These are phyloP conservation scores for Scedosporium minutisporum DNA, from an alignment of 2,329 filamentous ascomycete genomes.

Conservation along the genomic window DNA sequence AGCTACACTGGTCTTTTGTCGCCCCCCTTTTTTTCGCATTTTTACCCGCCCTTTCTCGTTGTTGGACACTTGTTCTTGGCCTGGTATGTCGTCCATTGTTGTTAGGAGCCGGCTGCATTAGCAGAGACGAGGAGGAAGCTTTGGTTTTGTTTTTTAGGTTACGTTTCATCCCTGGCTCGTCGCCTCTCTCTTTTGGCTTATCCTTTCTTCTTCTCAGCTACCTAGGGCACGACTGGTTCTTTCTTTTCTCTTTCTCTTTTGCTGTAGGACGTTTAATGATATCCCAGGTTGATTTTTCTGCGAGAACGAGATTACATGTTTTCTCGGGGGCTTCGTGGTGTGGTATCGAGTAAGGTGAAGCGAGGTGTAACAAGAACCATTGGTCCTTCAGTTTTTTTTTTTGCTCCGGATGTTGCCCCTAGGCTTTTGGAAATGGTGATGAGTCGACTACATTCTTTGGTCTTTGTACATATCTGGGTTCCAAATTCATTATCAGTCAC, in stretches of 20 bases:
- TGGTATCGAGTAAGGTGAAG: neutral
- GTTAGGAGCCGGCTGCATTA: neutral
- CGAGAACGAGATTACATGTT: neutral
- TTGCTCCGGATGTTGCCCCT: neutral
- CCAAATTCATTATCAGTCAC: too few species aligned
- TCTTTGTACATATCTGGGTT: neutral
- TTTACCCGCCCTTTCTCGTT: too few species aligned
- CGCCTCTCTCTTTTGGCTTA: neutral
- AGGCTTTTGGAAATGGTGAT: neutral
- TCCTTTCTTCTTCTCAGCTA: neutral
- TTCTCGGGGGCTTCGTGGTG: neutral
- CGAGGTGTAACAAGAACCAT: neutral
- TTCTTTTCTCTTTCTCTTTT: neutral
- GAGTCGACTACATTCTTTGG: neutral
- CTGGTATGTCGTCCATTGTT: too few species aligned
- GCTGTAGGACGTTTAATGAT: constrained; percentile 1
- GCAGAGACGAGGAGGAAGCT: neutral
- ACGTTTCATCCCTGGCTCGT: neutral
- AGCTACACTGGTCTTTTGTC: neutral
- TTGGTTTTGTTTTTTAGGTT: neutral
- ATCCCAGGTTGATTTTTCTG: neutral
- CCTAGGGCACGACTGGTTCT: neutral
- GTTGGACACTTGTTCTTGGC: neutral
- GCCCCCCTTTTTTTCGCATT: neutral
- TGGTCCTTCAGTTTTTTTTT: neutral